Conservation (phyloP, 345 rosid genomes). For the Eucalyptus pauciflora region DNA sequence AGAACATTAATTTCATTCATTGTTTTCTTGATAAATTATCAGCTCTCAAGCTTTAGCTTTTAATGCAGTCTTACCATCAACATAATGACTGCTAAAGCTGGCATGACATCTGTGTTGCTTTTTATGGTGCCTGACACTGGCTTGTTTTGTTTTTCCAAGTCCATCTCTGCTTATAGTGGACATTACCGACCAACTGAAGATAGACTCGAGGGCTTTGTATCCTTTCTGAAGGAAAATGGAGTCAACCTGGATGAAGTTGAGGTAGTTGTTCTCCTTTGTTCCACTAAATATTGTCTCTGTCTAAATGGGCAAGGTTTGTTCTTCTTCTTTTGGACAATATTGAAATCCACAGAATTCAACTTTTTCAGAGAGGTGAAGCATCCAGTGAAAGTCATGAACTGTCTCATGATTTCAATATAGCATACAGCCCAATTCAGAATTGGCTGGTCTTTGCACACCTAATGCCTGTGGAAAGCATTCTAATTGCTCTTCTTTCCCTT, state of each 20-base stretch:
- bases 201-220: conserved; percentile 44
- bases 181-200: conserved; percentile 84
- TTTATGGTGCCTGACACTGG: not conserved
- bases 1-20: not conserved
- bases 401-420: not conserved
- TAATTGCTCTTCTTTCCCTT: not conserved
- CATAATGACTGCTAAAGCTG: not conserved
- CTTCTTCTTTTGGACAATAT: not conserved
- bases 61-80: not conserved
- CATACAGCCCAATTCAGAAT: not conserved
- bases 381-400: not conserved
- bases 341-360: not conserved
- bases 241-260: conserved; percentile 58
- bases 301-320: not conserved
- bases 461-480: not conserved
- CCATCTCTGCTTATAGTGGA: conserved; percentile 85
- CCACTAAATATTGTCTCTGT: not conserved
- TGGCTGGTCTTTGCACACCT: not conserved
- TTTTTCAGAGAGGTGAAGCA: not conserved
- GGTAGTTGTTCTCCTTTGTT: conserved; percentile 19
- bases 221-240: conserved; percentile 54
- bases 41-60: not conserved
- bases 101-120: not conserved
- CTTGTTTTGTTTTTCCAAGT: conserved; percentile 24
- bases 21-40: not conserved